phyloP scores from a whole-genome alignment of 176 grass and related monocot species.

The Oryza officinalis region DNA sequence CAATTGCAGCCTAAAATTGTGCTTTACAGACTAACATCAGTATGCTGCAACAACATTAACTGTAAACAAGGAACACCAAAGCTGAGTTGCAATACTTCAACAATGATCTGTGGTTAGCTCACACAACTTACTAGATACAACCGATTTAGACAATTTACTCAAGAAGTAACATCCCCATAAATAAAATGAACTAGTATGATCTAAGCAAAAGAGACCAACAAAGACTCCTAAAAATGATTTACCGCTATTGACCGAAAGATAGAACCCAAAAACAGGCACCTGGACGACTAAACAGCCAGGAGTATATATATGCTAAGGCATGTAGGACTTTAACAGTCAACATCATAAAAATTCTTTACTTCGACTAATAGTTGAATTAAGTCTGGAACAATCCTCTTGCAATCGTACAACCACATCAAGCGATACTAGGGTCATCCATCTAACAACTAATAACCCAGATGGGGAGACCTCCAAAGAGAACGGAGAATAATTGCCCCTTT shows the following conservation, averaged over 20 bases:
- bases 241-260: neutral
- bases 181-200: neutral
- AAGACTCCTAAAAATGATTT: neutral
- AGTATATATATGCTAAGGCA: conserved; percentile 4
- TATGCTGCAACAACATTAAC: neutral
- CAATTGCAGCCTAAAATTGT: neutral
- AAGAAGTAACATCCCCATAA: neutral
- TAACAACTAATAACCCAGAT: conserved; percentile 17
- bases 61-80: neutral
- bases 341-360: neutral
- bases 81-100: neutral
- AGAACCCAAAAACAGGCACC: neutral
- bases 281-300: neutral
- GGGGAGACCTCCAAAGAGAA: neutral
- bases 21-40: neutral
- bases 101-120: neutral
- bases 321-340: neutral
- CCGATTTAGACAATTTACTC: neutral
- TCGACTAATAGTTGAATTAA: neutral
- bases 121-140: neutral
- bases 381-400: neutral
- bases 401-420: neutral
- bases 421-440: neutral
- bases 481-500: neutral
- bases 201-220: neutral